These are phyloP conservation scores for Boletus rubroflammeus DNA, from an alignment of 768 basidiomycete species.

Conservation along the genomic window DNA sequence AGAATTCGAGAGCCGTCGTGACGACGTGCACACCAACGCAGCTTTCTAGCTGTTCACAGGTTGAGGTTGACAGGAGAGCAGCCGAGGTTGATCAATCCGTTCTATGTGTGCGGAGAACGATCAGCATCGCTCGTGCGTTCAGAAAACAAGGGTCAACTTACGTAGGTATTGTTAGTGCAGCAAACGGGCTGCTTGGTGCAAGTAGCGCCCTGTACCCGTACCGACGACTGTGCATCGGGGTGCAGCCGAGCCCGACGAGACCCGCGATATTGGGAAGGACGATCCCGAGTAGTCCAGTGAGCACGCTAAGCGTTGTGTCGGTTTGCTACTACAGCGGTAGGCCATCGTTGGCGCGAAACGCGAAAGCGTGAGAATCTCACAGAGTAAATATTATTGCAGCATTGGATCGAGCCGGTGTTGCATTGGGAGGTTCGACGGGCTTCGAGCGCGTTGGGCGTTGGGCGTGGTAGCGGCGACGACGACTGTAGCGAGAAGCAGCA, in stretches of 20 bases:
- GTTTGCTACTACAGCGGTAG: not conserved
- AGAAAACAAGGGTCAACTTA: no score
- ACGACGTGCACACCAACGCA: no score
- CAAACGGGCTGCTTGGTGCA: slow-evolving; percentile 19
- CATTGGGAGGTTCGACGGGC: no score
- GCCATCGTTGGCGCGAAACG: not conserved
- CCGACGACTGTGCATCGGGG: not conserved
- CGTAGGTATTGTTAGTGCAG: no score
- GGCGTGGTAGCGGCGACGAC: slow-evolving; percentile 4
- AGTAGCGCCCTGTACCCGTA: not conserved
- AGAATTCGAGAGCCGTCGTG: no score
- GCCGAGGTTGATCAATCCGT: no score
- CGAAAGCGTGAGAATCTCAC: not conserved
- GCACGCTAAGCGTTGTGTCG: not conserved
- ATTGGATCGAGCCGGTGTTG: no score
- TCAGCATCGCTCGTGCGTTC: no score
- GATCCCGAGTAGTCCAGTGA: not conserved
- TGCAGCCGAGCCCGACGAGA: slow-evolving; percentile 5
- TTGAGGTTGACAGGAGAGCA: no score
- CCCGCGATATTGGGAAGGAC: not conserved
- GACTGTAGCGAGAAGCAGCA: slow-evolving; percentile 4
- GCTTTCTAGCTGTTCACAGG: no score
- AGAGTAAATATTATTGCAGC: slow-evolving; percentile 1
- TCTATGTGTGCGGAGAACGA: no score
- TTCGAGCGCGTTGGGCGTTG: slow-evolving; percentile 1